phyloP scores from a whole-genome alignment of 2,329 filamentous ascomycete genomes.

The Verticillium zaregamsianum region DNA sequence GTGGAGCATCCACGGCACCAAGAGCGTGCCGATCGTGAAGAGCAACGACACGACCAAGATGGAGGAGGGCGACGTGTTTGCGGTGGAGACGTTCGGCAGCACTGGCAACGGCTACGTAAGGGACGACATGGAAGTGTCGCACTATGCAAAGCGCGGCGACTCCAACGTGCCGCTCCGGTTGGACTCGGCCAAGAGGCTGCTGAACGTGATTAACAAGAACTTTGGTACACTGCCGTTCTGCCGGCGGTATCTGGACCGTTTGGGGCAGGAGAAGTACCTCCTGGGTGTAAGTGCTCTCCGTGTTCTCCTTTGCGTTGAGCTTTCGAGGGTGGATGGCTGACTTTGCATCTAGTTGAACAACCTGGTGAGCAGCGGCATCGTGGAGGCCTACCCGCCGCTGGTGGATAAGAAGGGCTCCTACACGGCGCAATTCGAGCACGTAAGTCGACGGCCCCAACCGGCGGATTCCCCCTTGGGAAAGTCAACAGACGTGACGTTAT shows the following conservation, averaged over 20 bases:
- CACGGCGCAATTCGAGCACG: constrained; percentile 92
- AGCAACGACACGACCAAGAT: constrained; percentile 74
- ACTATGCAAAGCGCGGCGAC: constrained; percentile 75
- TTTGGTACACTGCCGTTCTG: constrained; percentile 92
- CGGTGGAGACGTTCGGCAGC: constrained; percentile 79
- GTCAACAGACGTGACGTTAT: constrained; percentile 3
- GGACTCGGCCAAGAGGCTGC: constrained; percentile 76
- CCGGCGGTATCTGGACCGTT: constrained; percentile 81
- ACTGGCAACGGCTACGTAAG: constrained; percentile 73
- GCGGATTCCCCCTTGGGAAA: not conserved
- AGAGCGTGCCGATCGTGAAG: constrained; percentile 78
- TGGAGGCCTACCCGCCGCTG: constrained; percentile 86
- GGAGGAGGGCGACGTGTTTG: constrained; percentile 80
- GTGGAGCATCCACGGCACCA: constrained; percentile 74
- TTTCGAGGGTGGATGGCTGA: constrained; percentile 23
- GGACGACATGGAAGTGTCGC: constrained; percentile 79
- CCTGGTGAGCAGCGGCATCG: constrained; percentile 75
- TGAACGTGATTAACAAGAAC: constrained; percentile 92
- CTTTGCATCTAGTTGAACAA: constrained; percentile 65
- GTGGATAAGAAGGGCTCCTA: constrained; percentile 92
- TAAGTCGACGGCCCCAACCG: constrained; percentile 42
- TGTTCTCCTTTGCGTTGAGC: constrained; percentile 29
- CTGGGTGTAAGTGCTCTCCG: constrained; percentile 67
- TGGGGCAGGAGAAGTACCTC: constrained; percentile 94
- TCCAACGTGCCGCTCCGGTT: constrained; percentile 73